Percentiles rank a stretch among this genome's conserved stretches.
phyloP scores from a whole-genome alignment of 2,329 filamentous ascomycete genomes.

The Arthrobotrys sinensis region DNA sequence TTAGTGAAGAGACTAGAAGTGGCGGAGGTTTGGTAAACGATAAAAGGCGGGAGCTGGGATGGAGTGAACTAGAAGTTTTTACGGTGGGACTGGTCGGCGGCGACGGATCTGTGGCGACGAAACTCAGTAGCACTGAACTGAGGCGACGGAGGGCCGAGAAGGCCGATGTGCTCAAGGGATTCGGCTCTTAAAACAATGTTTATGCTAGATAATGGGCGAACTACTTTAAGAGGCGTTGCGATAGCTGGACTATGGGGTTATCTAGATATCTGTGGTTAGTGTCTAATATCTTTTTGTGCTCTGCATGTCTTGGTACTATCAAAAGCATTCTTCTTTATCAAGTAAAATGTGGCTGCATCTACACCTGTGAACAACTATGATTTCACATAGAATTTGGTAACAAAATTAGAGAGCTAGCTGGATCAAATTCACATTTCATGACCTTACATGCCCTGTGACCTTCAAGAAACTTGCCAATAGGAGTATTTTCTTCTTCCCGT shows the following conservation, averaged over 20 bases:
- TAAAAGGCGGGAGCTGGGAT: conserved; percentile 82
- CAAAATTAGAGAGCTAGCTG: not conserved
- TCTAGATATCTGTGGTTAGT: not conserved
- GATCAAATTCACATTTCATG: not conserved
- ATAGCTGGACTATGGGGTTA: not conserved
- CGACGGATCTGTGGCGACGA: conserved; percentile 70
- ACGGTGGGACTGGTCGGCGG: conserved; percentile 90
- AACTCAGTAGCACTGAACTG: conserved; percentile 66
- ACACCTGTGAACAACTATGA: not conserved
- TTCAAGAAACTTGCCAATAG: not conserved
- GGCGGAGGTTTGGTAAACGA: conserved; percentile 90
- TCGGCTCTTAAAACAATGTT: conserved; percentile 33
- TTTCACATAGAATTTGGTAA: not conserved
- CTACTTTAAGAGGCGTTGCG: no score
- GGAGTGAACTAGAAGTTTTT: conserved; percentile 82
- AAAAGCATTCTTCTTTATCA: conserved; percentile 6
- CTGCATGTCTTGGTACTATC: conserved; percentile 1
- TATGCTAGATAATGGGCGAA: no score
- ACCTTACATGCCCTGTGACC: not conserved
- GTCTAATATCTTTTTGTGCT: conserved; percentile 8
- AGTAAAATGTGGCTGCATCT: not conserved
- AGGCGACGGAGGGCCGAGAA: conserved; percentile 59
- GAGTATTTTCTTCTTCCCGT: conserved; percentile 3
- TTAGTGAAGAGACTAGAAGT: conserved; percentile 87
- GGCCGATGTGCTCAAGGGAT: conserved; percentile 47